Evolutionary conservation across 352 stramenopile genomes (phyloP).

Genomic region (Phytophthora chlamydospora): DNA sequence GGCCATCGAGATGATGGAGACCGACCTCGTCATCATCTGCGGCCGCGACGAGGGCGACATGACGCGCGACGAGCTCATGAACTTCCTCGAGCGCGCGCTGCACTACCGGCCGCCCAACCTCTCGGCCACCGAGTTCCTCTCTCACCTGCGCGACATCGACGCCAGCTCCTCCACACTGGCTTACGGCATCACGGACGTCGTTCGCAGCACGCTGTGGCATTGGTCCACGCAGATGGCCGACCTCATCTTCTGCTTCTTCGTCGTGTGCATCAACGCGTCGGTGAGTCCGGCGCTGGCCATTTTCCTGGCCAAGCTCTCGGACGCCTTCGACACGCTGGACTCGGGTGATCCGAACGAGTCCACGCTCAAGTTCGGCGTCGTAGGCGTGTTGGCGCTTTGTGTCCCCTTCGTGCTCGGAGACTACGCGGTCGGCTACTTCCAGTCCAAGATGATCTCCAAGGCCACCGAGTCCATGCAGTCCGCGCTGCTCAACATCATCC

Average conservation of each 20-base stretch:
- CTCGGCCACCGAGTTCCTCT: constrained; percentile 83
- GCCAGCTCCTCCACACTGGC: constrained; percentile 73
- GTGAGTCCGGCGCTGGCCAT: constrained; percentile 82
- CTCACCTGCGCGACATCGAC: constrained; percentile 86
- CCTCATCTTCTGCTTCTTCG: constrained; percentile 76
- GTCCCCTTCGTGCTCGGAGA: constrained; percentile 88
- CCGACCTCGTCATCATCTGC: constrained; percentile 87
- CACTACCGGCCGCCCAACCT: constrained; percentile 78
- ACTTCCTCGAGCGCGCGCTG: constrained; percentile 81
- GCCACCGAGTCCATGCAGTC: constrained; percentile 81
- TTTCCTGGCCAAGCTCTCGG: constrained; percentile 75
- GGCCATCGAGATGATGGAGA: constrained; percentile 91
- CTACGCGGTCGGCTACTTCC: constrained; percentile 88
- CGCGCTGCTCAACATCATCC: constrained; percentile 77
- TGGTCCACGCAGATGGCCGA: constrained; percentile 86
- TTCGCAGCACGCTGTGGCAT: constrained; percentile 81
- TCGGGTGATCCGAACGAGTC: constrained; percentile 44
- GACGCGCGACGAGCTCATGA: constrained; percentile 87
- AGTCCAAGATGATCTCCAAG: constrained; percentile 92
- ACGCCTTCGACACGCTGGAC: constrained; percentile 68
- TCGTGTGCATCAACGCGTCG: constrained; percentile 84
- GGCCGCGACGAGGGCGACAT: constrained; percentile 87
- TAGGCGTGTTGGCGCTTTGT: constrained; percentile 75
- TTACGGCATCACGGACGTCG: constrained; percentile 80
- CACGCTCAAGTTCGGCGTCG: constrained; percentile 71